Base-by-base conservation (phyloP, 192 early-diverging fungal species). In the Gigaspora rosea region DNA sequence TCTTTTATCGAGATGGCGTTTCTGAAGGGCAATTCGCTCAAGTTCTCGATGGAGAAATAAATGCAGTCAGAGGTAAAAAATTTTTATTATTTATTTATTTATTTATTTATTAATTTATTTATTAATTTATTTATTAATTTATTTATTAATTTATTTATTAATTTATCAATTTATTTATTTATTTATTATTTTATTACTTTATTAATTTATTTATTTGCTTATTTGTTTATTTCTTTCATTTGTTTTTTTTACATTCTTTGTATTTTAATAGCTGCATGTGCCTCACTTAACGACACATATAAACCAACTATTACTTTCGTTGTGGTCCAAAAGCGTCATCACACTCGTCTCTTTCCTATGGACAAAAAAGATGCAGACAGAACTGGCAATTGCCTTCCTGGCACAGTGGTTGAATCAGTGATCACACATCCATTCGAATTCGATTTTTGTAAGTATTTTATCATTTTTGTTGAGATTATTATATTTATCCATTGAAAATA, bases 1-100 rank as follows among this genome's bases (percentile, higher is more conserved):
- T 97, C 1, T 93, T 96, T 79, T 97, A 94, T 80, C 92, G 96
- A 73, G 95, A 97, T 79, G 95, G 95, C 49, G 91, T 97, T 20
- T 93, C 94, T 7, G 96, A 99, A 50, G 90, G 92, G 2, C 94
- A 97, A 82, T 95, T 95, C 75, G 75, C 76, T 12, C 85, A 91
- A 57, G 93, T 97, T 0, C 72, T 94, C n/a, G 82, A 90, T 16
- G 81, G 73, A 22, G 97, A 99, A 79, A 84, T 97, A 8, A 89
- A 62, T 0, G 90, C 91, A 15, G 86, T 94, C 46, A 79, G 85
- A 27, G 78, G 80, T 71, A 81, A 80, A 15, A 83, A 51, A 10
- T 7, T 2, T 63, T 33, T 8, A 35, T 20, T 18, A 56, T 18
- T 15, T 18, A 18, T 56, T 82, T 84, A 75, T 71, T 85, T 20